Base-by-base conservation (phyloP, 768 basidiomycete genomes). In the Pleurotus cornucopiae region DNA sequence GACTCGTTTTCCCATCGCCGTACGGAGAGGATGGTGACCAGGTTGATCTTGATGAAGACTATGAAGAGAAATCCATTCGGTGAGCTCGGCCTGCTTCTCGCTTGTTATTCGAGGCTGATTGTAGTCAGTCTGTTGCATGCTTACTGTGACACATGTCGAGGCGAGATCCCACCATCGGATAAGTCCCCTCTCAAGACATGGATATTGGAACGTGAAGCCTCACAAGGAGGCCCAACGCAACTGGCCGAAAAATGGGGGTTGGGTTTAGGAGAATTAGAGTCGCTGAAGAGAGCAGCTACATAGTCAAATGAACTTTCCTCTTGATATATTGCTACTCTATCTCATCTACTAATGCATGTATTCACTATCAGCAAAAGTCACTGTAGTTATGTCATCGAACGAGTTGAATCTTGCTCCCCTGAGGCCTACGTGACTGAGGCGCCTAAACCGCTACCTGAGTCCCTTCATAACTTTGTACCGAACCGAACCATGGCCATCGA, bases 11-110 rank as follows among this genome's bases (percentile, higher is more conserved):
- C 4, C 87, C 88, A 6, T 60, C 85, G 18, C 86, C 88, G 7
- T 75, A 81, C 54, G 89, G 88, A 0, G 75, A 73, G 4, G 85
- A 90, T 63, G 89, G 88, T 14, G 87, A 89, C 57, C 70, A 71
- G 43, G 72, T 72, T n/a, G 81, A 70, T 3, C 64, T 71, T 6
- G 89, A 89, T 65, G 63, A 64, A 2, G 84, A 88, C 54, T 84
- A 85, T 39, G 82, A 85, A 67, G 88, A 88, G 66, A 88, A 85
- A 60, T 66, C 80, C 1, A 60, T 84, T 16, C 76, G 79, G 83
- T 83, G 49, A 49, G 77, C 67, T 6, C 57, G 6, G 44, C 34
- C 55, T 34, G 54, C 13, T 26, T 45, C 14, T 7, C 51, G 46
- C 12, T 18, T 37, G 16, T n/a, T 41, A 12, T 30, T 48, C n/a